Evolutionary conservation across 2,329 filamentous ascomycete species (phyloP), one percentile per base, ranked within the genome.

Genomic region (Xylaria sp.): DNA sequence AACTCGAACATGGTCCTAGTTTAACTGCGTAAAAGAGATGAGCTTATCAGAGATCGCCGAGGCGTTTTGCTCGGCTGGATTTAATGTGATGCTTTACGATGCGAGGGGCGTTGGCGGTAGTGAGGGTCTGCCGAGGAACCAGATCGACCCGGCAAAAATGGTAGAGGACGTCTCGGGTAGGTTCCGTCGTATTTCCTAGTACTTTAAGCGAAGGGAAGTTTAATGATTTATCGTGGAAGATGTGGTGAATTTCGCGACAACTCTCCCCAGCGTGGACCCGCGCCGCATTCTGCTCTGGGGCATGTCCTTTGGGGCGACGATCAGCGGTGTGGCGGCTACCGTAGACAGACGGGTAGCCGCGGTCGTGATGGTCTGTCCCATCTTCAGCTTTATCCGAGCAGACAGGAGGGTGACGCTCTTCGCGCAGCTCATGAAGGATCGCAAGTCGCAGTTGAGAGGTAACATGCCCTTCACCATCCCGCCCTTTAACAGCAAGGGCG

Each of bases 11-110:
- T n/a, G 17, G 19, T 50, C 17, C 3, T n/a, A 76, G 75, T 75
- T 77, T 57, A 76, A 76, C 55, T 73, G 69, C 34, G 71, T 74
- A 39, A 76, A 77, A 53, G 76, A 76, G 36, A 75, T 76, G 72
- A 64, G 30, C 1, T 50, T 77, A 0, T 21, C 70, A 2, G 71
- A 77, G 1, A 63, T 65, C 0, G 75, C 74, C 8, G 67, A 72
- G 53, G 32, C n/a, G 0, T 75, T 76, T 51, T 72, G 74, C 1
- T 42, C 56, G 0, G 2, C 4, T 0, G 75, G 75, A 0, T 74
- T 64, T 59, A 75, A 72, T 36, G 75, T 69, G 1, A 45, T 77
- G 0, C 56, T 74, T 6, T 78, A 76, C 48, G 76, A 78, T 45
- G 3, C 75, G 0, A 66, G 75, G 8, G 68, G 62, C 19, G 51